Evolutionary conservation across 2,329 filamentous ascomycete species (phyloP), one percentile per base, ranked within the genome.

Genomic region (Cladosporium austrohemisphaericum): DNA sequence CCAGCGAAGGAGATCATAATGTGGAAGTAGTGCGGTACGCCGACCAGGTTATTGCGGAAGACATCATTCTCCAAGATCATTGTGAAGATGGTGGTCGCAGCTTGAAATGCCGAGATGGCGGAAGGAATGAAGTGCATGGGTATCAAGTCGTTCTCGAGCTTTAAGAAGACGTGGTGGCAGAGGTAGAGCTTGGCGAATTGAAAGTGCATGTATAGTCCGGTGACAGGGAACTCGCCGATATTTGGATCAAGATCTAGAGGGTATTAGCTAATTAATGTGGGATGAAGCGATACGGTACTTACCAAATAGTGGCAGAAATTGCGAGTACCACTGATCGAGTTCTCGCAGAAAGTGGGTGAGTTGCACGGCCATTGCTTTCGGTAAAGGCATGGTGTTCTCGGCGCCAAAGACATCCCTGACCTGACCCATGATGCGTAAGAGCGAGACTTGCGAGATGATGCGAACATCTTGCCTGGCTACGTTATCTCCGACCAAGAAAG

Each of bases 401-500:
- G 74, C 74, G 0, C 80, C 79, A 52, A 83, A 82, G 0, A 78
- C 52, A 7, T 80, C 66, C 56, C 76, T 65, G 59, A 81, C 64
- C 61, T 76, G 71, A 61, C 75, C 75, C 54, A 83, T 65, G n/a
- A 82, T 81, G 16, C 76, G 74, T 49, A 83, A 71, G 9, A 83
- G 57, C 0, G 76, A 74, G 8, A 83, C 77, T 55, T 83, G 80
- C 28, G 78, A 80, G 45, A 78, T 67, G 0, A 83, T 68, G 3
- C 80, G 70, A 49, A 76, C 74, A 50, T 84, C 80, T 4, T 77
- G 73, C 16, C 20, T 20, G 20, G 36, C 36, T 7, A 38, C 36
- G 1, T 77, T 72, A 0, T 76, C 70, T 0, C 73, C 71, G 28
- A 74, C 70, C n/a, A 81, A 63, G 36, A 83, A 78, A 1, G 71